phyloP scores from a whole-genome alignment of 2,329 filamentous ascomycete genomes.

The Clonostachys sp. region DNA sequence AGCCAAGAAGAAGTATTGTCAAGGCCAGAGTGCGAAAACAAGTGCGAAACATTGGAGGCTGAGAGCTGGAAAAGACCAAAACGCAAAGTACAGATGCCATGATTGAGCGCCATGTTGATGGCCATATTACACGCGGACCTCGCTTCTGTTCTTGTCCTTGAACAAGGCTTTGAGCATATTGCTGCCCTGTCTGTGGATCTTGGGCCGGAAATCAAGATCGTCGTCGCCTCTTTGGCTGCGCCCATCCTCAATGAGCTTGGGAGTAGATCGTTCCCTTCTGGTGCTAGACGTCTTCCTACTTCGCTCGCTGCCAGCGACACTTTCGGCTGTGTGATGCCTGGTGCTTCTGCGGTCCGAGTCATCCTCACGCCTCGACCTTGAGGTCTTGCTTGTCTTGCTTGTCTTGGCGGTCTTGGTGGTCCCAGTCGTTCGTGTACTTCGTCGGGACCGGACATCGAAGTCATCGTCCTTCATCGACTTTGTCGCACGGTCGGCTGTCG shows the following conservation, averaged over 20 bases:
- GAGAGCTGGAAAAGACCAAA: too few relatives aligned
- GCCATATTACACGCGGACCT: conserved; percentile 9
- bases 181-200: conserved; percentile 36
- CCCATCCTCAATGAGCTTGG: conserved; percentile 29
- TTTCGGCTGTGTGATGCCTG: conserved; percentile 9
- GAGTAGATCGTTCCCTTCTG: conserved; percentile 18
- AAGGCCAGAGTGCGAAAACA: too few relatives aligned
- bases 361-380: conserved; percentile 14
- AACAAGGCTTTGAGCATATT: conserved; percentile 57
- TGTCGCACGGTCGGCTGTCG: conserved; percentile 45
- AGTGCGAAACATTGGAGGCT: too few relatives aligned
- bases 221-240: conserved; percentile 23
- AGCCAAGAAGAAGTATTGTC: too few relatives aligned
- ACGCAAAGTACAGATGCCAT: too few relatives aligned
- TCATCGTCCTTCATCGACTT: conserved; percentile 25
- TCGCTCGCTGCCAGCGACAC: conserved; percentile 24
- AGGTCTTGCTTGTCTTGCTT: conserved; percentile 13
- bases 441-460: conserved; percentile 31
- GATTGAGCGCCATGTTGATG: background rate
- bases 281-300: conserved; percentile 16
- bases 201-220: conserved; percentile 37
- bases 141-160: conserved; percentile 48
- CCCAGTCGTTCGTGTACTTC: conserved; percentile 22
- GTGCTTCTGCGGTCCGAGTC: conserved; percentile 17
- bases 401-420: conserved; percentile 17